phyloP scores from a whole-genome alignment of 2,329 filamentous ascomycete species.

The Microsporum audouinii region DNA sequence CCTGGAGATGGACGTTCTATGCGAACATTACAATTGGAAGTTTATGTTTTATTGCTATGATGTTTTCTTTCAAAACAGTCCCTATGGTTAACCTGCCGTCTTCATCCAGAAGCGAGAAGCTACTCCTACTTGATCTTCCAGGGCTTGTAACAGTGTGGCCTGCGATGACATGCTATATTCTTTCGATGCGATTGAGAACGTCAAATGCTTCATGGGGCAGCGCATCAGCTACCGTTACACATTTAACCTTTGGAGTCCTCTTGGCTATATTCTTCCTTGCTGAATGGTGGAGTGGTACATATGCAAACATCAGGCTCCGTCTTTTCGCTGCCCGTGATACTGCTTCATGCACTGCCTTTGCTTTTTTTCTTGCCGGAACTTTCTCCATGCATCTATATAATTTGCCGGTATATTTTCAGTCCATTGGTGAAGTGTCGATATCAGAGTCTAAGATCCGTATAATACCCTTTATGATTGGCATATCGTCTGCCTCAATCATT shows the following conservation, averaged over 20 bases:
- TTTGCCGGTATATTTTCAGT: background rate
- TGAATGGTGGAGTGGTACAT: background rate
- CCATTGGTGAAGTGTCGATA: background rate
- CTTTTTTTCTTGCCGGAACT: background rate
- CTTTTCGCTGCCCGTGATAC: background rate
- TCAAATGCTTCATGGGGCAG: background rate
- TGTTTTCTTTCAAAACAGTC: slow-evolving; percentile 3
- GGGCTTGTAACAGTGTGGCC: background rate
- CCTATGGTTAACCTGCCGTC: background rate
- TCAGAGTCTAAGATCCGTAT: background rate
- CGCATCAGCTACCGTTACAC: background rate
- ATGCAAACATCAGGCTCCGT: background rate
- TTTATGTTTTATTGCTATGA: slow-evolving; percentile 6
- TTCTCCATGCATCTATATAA: background rate
- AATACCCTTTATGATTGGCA: background rate
- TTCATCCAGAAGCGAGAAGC: background rate
- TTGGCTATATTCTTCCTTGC: background rate
- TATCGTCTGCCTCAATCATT: background rate
- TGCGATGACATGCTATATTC: background rate
- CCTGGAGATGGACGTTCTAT: slow-evolving; percentile 12
- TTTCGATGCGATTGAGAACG: background rate
- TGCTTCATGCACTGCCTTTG: background rate
- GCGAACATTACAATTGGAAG: slow-evolving; percentile 10
- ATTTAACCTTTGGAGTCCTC: background rate
- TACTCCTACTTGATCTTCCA: background rate